A percentile compares a stretch with the other conserved stretches of the same genome.
These are phyloP conservation scores for Blastobotrys apis DNA, from an alignment of 1,139 yeast genomes.

Conservation along the genomic window DNA sequence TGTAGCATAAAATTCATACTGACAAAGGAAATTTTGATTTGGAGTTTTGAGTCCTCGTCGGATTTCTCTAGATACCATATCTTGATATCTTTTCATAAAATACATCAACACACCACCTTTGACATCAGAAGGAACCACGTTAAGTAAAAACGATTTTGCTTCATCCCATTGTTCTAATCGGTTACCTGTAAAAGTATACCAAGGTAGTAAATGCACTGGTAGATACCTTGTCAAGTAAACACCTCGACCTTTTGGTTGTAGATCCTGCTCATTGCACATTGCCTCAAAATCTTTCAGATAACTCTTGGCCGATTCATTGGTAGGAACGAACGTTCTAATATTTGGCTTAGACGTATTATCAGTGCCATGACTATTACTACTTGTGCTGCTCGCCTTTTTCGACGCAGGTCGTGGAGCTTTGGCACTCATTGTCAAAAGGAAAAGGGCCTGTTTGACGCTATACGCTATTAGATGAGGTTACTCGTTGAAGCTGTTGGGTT, in stretches of 20 bases:
- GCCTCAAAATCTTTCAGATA: neutral
- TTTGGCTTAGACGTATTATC: neutral
- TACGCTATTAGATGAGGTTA: too few species aligned
- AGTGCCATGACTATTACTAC: too few species aligned
- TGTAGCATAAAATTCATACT: slow-evolving; percentile 10
- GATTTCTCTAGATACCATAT: slow-evolving; percentile 1
- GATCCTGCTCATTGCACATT: neutral
- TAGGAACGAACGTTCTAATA: neutral
- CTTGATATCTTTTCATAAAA: neutral
- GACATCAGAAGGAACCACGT: neutral
- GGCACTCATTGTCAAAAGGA: too few species aligned
- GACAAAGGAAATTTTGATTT: neutral
- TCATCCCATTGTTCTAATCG: neutral
- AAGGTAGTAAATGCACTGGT: slow-evolving; percentile 2
- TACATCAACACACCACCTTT: neutral
- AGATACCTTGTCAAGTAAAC: neutral
- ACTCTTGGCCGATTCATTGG: neutral
- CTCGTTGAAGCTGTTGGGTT: too few species aligned
- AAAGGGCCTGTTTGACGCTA: too few species aligned
- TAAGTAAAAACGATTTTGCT: neutral
- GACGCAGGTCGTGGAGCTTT: too few species aligned
- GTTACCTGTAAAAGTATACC: neutral
- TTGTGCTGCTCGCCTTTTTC: too few species aligned
- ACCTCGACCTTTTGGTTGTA: neutral
- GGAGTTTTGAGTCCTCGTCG: neutral